phyloP scores from a whole-genome alignment of 2,329 filamentous ascomycete genomes.

The Metarhizium sp. region DNA sequence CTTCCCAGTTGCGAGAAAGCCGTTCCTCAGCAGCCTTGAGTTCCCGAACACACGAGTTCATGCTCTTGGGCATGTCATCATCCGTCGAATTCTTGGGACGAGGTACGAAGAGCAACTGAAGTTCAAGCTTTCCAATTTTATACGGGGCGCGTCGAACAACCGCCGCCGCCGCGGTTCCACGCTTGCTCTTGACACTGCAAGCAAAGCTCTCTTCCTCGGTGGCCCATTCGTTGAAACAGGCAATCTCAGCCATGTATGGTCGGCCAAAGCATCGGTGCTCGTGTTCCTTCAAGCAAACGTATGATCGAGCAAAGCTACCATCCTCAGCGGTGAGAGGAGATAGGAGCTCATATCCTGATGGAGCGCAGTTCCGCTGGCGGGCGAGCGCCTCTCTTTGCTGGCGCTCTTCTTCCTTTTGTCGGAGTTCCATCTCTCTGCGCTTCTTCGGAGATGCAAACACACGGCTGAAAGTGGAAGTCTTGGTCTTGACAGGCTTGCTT shows the following conservation, averaged over 20 bases:
- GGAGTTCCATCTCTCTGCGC: slow-evolving; percentile 85
- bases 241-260: slow-evolving; percentile 77
- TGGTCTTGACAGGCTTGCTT: slow-evolving; percentile 53
- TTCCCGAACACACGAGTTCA: slow-evolving; percentile 92
- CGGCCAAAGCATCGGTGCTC: slow-evolving; percentile 82
- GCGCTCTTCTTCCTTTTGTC: slow-evolving; percentile 69
- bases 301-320: slow-evolving; percentile 88
- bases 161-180: slow-evolving; percentile 53
- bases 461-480: slow-evolving; percentile 82
- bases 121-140: slow-evolving; percentile 85
- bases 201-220: slow-evolving; percentile 70
- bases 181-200: slow-evolving; percentile 93
- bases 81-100: slow-evolving; percentile 79
- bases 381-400: slow-evolving; percentile 55
- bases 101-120: slow-evolving; percentile 91
- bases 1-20: slow-evolving; percentile 71
- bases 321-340: slow-evolving; percentile 82
- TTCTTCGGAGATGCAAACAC: slow-evolving; percentile 95
- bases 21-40: slow-evolving; percentile 83
- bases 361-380: slow-evolving; percentile 51
- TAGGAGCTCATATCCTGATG: slow-evolving; percentile 76
- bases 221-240: slow-evolving; percentile 98
- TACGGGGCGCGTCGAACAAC: slow-evolving; percentile 85
- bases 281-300: slow-evolving; percentile 88
- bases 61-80: slow-evolving; percentile 98